Percentiles rank a stretch among this genome's conserved stretches.
Evolutionary conservation across 768 basidiomycete species (phyloP).

Genomic region (Hydnum rufescens): DNA sequence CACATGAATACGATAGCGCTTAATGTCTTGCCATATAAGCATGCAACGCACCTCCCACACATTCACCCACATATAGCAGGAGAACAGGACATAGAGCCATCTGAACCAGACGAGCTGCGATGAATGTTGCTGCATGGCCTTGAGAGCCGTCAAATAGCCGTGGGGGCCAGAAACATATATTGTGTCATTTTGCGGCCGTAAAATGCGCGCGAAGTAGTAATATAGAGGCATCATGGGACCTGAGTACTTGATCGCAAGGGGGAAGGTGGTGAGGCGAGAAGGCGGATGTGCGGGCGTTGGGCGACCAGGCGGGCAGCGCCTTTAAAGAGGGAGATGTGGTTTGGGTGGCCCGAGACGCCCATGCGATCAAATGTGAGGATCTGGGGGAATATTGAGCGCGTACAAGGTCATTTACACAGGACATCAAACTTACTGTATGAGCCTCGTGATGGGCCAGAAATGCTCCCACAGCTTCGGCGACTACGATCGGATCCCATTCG

Average conservation of each 20-base stretch:
- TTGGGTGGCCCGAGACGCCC: constrained; percentile 74
- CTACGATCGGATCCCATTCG: constrained; percentile 39
- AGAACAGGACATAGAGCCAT: constrained; percentile 61
- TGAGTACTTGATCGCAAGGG: constrained; percentile 39
- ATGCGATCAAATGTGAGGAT: constrained; percentile 65
- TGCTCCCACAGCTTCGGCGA: constrained; percentile 36
- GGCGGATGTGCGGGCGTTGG: constrained; percentile 17
- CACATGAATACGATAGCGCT: too few relatives aligned
- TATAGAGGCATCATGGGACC: constrained; percentile 10
- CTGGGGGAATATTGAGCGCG: constrained; percentile 21
- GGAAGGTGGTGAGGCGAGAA: constrained; percentile 41
- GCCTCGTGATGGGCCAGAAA: constrained; percentile 42
- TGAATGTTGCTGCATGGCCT: constrained; percentile 51
- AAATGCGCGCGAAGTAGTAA: neutral
- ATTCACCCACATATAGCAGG: constrained; percentile 86
- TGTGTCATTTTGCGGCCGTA: neutral
- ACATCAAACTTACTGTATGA: constrained; percentile 30
- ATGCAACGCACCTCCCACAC: constrained; percentile 29
- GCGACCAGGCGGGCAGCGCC: constrained; percentile 30
- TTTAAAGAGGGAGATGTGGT: constrained; percentile 51
- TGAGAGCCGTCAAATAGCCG: constrained; percentile 35
- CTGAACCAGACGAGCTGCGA: constrained; percentile 82
- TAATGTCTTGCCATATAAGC: neutral
- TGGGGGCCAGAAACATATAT: constrained; percentile 28
- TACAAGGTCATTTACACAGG: neutral